Percentiles rank a stretch among this genome's conserved stretches.
Evolutionary conservation across 139 green algal species (phyloP).

Genomic region (Chlorella sp.): DNA sequence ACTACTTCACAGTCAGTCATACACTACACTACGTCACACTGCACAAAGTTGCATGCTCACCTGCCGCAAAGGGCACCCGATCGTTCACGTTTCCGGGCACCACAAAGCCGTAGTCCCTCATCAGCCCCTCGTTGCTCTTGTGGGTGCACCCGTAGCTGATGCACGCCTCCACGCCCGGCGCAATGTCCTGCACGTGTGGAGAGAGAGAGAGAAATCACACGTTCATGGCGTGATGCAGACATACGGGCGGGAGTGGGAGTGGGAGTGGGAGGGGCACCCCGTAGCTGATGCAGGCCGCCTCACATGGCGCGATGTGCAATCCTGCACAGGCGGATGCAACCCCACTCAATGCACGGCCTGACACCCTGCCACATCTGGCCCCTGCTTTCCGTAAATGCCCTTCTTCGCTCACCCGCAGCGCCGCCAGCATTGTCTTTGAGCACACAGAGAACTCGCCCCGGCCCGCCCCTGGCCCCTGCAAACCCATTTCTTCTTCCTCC

Average conservation of each 20-base stretch:
- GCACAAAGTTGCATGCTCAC: neutral
- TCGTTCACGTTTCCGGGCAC: constrained; percentile 51
- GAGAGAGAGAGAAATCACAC: neutral
- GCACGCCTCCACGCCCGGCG: constrained; percentile 41
- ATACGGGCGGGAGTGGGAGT: too few species aligned
- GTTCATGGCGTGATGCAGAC: neutral
- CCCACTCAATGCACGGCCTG: too few species aligned
- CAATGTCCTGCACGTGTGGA: constrained; percentile 35
- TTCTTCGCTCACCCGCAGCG: too few species aligned
- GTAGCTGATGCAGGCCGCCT: constrained; percentile 49
- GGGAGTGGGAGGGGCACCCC: neutral
- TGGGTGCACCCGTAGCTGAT: constrained; percentile 55
- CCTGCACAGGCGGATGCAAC: constrained; percentile 6
- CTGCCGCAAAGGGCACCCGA: constrained; percentile 34
- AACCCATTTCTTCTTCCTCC: too few species aligned
- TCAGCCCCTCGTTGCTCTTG: constrained; percentile 45
- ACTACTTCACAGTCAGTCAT: neutral
- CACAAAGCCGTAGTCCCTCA: constrained; percentile 62
- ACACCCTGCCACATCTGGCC: too few species aligned
- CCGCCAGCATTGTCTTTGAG: too few species aligned
- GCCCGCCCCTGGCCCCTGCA: too few species aligned
- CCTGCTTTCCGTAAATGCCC: too few species aligned
- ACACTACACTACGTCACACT: neutral
- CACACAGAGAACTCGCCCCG: too few species aligned
- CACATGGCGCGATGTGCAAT: constrained; percentile 35